phyloP scores from a whole-genome alignment of 352 stramenopile species.

The Phytopythium litorale region DNA sequence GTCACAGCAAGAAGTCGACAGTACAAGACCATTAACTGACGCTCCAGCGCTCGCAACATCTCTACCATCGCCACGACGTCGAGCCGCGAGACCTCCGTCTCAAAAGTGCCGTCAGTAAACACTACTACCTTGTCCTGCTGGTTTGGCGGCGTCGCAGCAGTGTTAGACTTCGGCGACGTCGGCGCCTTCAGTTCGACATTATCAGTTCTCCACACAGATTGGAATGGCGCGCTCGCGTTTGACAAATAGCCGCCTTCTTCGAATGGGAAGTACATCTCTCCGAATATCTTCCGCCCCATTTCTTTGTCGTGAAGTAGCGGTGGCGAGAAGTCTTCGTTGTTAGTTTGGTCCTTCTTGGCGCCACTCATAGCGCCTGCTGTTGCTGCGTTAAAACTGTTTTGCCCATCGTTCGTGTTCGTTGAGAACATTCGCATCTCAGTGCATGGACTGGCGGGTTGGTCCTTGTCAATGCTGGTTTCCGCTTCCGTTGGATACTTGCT shows the following conservation, averaged over 20 bases:
- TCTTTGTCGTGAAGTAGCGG: conserved; percentile 69
- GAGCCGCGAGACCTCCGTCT: conserved; percentile 18
- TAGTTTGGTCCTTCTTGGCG: background rate
- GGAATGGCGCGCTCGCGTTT: conserved; percentile 35
- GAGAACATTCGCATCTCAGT: background rate
- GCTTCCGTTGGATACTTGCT: background rate
- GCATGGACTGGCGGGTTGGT: background rate
- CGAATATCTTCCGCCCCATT: conserved; percentile 79
- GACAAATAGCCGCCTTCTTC: conserved; percentile 72
- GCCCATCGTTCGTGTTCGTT: background rate
- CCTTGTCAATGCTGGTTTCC: background rate
- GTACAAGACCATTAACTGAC: conserved; percentile 28
- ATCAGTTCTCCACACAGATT: conserved; percentile 22
- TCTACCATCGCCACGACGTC: conserved; percentile 13
- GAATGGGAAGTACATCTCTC: conserved; percentile 85
- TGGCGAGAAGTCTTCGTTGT: background rate
- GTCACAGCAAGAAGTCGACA: conserved; percentile 19
- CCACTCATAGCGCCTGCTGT: background rate
- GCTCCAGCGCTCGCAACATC: conserved; percentile 21
- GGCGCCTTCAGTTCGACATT: conserved; percentile 27
- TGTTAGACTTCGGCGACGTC: background rate
- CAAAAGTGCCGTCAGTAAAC: conserved; percentile 17
- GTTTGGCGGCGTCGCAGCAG: background rate
- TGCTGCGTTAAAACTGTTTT: background rate
- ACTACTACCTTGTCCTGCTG: background rate